phyloP scores from a whole-genome alignment of 306 rosid species.

The Prosopis cineraria region DNA sequence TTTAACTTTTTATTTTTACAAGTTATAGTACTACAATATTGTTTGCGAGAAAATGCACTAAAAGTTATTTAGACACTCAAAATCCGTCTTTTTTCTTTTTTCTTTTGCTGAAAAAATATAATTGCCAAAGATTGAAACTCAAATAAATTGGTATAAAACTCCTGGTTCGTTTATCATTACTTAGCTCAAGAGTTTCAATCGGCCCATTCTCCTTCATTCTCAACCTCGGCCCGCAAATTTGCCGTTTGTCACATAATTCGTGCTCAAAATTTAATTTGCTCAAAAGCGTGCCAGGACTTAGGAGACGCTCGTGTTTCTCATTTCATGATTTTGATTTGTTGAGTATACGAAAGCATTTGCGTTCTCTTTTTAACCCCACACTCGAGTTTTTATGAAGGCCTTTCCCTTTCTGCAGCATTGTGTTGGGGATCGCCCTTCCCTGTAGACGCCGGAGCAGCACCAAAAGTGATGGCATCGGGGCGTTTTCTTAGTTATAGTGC shows the following conservation, averaged over 20 bases:
- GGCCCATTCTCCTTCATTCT: slow-evolving; percentile 31
- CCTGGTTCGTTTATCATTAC: no score
- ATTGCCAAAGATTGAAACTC: no score
- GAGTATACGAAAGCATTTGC: slow-evolving; percentile 8
- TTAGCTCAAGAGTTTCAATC: no score
- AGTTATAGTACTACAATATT: no score
- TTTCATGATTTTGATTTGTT: neutral
- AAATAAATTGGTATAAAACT: no score
- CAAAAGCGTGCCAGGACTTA: neutral
- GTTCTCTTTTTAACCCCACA: neutral
- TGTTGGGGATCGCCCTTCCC: slow-evolving; percentile 60
- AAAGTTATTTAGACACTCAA: no score
- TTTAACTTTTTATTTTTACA: no score
- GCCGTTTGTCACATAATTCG: neutral
- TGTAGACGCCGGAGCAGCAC: slow-evolving; percentile 44
- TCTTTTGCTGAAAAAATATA: no score
- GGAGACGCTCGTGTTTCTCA: slow-evolving; percentile 11
- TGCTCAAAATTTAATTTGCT: neutral
- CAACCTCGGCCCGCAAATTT: slow-evolving; percentile 21
- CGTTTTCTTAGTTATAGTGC: slow-evolving; percentile 45
- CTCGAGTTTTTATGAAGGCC: neutral
- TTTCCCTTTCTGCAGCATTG: slow-evolving; percentile 45
- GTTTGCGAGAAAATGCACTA: no score
- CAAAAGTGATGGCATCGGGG: slow-evolving; percentile 69
- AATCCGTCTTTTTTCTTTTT: no score